Conservation (phyloP, 2,329 filamentous ascomycete species). For the Aquanectria penicillioides region DNA sequence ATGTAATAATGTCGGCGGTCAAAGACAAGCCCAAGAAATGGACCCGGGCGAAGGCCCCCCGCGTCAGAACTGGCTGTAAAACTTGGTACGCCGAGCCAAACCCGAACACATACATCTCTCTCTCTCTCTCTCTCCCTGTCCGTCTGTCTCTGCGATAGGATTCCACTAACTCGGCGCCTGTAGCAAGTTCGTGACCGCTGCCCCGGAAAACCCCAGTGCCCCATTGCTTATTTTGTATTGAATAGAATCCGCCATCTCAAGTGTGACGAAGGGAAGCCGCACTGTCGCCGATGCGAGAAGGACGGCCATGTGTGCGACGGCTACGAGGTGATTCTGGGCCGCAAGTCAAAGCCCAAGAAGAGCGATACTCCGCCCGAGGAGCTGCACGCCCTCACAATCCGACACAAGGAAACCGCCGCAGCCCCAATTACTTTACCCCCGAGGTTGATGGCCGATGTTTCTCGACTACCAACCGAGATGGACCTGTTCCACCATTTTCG, state of each 20-base stretch:
- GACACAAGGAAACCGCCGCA: neutral
- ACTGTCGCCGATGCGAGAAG: slow-evolving; percentile 17
- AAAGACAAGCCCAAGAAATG: slow-evolving; percentile 19
- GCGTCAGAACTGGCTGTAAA: slow-evolving; percentile 23
- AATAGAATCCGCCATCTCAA: slow-evolving; percentile 25
- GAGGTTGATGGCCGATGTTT: neutral
- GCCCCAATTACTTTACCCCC: neutral
- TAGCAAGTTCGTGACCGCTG: slow-evolving; percentile 22
- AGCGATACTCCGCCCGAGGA: neutral
- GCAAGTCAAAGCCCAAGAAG: slow-evolving; percentile 15
- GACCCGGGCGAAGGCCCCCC: slow-evolving; percentile 22
- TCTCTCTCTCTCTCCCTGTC: too few relatives aligned
- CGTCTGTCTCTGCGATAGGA: neutral
- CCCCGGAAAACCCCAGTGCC: neutral
- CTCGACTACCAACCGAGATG: slow-evolving; percentile 14
- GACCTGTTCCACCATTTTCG: slow-evolving; percentile 24
- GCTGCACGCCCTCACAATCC: slow-evolving; percentile 1
- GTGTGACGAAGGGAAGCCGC: slow-evolving; percentile 21
- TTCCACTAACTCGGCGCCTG: neutral
- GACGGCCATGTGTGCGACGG: slow-evolving; percentile 24
- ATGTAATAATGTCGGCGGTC: slow-evolving; percentile 10
- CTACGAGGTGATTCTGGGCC: slow-evolving; percentile 7
- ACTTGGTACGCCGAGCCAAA: slow-evolving; percentile 18
- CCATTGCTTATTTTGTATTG: neutral
- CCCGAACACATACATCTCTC: too few relatives aligned